phyloP scores from a whole-genome alignment of 208 protist genomes.

The Leishmania tarentolae region DNA sequence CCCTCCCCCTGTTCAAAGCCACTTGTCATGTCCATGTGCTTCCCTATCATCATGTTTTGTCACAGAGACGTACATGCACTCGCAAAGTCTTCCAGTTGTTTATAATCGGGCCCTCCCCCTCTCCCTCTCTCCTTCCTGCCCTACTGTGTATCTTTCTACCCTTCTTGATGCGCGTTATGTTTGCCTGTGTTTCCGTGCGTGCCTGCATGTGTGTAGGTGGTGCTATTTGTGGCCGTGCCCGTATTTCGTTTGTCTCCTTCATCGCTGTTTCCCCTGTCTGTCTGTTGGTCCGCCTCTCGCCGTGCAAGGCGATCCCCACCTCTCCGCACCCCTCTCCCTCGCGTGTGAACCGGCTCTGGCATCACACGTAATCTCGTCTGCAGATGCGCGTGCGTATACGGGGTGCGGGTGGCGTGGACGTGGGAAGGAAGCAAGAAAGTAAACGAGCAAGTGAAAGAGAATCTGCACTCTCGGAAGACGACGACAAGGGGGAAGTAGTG shows the following conservation, averaged over 20 bases:
- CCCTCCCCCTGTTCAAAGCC: not conserved
- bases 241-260: not conserved
- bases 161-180: not conserved
- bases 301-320: not conserved
- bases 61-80: not conserved
- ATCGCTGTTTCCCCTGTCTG: slow-evolving; percentile 2
- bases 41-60: not conserved
- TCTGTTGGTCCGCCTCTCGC: not conserved
- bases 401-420: not conserved
- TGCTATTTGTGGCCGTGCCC: not conserved
- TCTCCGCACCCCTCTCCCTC: not conserved
- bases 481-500: not conserved
- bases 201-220: slow-evolving; percentile 2
- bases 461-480: not conserved
- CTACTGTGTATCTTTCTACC: not conserved
- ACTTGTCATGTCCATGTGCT: not conserved
- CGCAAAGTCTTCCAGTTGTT: not conserved
- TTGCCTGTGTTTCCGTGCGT: not conserved
- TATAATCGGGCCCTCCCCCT: not conserved
- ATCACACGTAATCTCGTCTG: not conserved
- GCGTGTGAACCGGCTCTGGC: not conserved
- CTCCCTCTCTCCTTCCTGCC: not conserved
- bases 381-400: not conserved
- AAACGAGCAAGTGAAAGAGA: not conserved
- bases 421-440: not conserved